These are phyloP conservation scores for Patellaria atrata DNA, from an alignment of 495 filamentous ascomycete species.

Conservation along the genomic window DNA sequence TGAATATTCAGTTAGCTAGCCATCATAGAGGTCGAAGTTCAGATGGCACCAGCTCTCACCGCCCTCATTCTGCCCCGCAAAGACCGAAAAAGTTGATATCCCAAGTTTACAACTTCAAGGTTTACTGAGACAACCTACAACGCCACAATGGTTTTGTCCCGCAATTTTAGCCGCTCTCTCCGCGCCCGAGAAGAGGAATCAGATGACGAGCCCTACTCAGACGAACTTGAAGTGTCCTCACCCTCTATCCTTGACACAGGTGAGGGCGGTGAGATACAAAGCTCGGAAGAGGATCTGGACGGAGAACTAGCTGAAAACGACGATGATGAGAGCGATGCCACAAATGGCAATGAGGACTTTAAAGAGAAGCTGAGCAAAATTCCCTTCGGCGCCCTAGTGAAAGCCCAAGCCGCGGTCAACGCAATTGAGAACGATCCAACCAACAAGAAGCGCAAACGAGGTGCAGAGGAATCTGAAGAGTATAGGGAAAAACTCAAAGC, in stretches of 20 bases:
- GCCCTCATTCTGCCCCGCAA: too few species aligned
- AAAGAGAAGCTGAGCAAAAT: constrained; percentile 33
- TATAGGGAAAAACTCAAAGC: constrained; percentile 24
- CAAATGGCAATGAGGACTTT: constrained; percentile 24
- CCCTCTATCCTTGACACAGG: constrained; percentile 21
- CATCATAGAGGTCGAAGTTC: too few species aligned
- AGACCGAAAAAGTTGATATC: too few species aligned
- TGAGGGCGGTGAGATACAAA: constrained; percentile 15
- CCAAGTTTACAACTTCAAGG: too few species aligned
- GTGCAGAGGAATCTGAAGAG: constrained; percentile 21
- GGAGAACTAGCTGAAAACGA: constrained; percentile 18
- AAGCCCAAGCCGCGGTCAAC: constrained; percentile 60
- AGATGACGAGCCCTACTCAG: constrained; percentile 15
- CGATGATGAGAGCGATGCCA: constrained; percentile 19
- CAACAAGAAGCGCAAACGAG: constrained; percentile 35
- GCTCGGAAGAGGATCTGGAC: constrained; percentile 7
- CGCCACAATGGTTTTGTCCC: constrained; percentile 12
- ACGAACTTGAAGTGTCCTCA: constrained; percentile 20
- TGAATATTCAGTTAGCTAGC: too few species aligned
- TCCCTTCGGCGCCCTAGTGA: constrained; percentile 77
- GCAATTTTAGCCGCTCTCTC: constrained; percentile 13
- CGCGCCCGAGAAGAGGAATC: constrained; percentile 16
- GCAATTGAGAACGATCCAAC: constrained; percentile 18
- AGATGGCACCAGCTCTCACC: too few species aligned
- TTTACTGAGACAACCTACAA: too few species aligned